Evolutionary conservation across 2,329 filamentous ascomycete species (phyloP).

Genomic region (Allantophomopsis lycopodina): DNA sequence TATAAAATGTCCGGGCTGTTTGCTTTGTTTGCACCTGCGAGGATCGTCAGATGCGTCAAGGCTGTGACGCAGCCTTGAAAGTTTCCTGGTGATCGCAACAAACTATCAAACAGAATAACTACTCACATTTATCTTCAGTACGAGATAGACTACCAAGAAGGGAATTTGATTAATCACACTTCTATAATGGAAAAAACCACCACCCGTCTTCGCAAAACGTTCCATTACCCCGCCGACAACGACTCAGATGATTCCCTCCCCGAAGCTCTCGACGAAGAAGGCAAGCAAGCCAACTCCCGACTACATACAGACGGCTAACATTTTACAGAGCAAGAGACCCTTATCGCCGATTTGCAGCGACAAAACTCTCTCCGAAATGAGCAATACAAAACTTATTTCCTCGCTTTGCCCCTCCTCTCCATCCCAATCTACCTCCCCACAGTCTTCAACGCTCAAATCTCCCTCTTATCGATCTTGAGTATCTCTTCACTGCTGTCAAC

Average conservation of each 20-base stretch:
- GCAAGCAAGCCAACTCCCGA: slow-evolving; percentile 22
- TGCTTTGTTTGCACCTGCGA: not conserved
- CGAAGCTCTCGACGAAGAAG: slow-evolving; percentile 63
- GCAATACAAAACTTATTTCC: slow-evolving; percentile 42
- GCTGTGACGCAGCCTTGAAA: no score
- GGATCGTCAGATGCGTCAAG: no score
- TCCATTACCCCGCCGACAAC: slow-evolving; percentile 57
- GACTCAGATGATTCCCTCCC: slow-evolving; percentile 35
- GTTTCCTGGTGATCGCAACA: no score
- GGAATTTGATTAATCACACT: no score
- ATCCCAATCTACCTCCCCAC: slow-evolving; percentile 38
- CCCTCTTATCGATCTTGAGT: slow-evolving; percentile 33
- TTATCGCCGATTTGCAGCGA: slow-evolving; percentile 39
- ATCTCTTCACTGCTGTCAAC: slow-evolving; percentile 51
- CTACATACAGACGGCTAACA: slow-evolving; percentile 12
- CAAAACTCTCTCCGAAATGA: slow-evolving; percentile 44
- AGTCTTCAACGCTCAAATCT: slow-evolving; percentile 15
- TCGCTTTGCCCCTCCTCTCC: slow-evolving; percentile 43
- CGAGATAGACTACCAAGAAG: no score
- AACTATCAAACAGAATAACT: no score
- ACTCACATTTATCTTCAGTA: no score
- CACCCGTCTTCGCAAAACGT: slow-evolving; percentile 60
- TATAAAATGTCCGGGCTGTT: not conserved
- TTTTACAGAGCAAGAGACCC: slow-evolving; percentile 44
- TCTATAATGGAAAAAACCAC: slow-evolving; percentile 17